Base-by-base conservation (phyloP, 768 basidiomycete genomes). In the Amanita jacksonii region DNA sequence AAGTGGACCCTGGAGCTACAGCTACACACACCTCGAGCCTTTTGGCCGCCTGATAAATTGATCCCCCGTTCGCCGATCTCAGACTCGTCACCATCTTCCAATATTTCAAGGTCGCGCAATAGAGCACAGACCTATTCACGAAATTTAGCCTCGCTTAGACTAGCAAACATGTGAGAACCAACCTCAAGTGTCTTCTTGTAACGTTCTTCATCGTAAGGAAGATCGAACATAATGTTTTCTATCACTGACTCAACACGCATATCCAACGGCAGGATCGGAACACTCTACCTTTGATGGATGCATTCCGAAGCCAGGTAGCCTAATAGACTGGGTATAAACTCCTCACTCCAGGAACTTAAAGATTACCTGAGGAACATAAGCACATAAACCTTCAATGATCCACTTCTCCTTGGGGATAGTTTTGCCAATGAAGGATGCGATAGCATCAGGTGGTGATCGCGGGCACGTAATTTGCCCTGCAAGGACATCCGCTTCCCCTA, bases 401-500 rank as follows among this genome's bases (percentile, higher is more conserved):
- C 92, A 96, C 12, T 84, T 68, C 27, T 79, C 78, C 25, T 71
- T 61, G 0, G 65, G 54, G 0, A 68, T 56, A 22, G 51, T 48
- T 2, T 66, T 60, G 10, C 62, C 67, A 0, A 70, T 62, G 41
- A 84, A 81, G 4, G 65, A 66, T 0, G 84, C 81, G 52, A 93
- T 67, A 2, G 79, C 67, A 57, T 93, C 78, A 2, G 89, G 86
- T 1, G 86, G 82, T 2, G 91, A 90, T 18, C 88, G 74, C 8
- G 92, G 91, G 53, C 87, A 88, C 7, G 81, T 51, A 25, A 45
- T 62, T 54, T 91, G 85, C 0, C 92, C 92, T 15, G 82, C 65
- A 7, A 96, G 63, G 10, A 93, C 52, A 61, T 93, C 90, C 4
- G 86, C 83, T 66, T 93, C 90, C 19, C 92, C 92, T 3, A 97